These are phyloP conservation scores for Purshia tridentata DNA, from an alignment of 306 rosid species.

Conservation along the genomic window DNA sequence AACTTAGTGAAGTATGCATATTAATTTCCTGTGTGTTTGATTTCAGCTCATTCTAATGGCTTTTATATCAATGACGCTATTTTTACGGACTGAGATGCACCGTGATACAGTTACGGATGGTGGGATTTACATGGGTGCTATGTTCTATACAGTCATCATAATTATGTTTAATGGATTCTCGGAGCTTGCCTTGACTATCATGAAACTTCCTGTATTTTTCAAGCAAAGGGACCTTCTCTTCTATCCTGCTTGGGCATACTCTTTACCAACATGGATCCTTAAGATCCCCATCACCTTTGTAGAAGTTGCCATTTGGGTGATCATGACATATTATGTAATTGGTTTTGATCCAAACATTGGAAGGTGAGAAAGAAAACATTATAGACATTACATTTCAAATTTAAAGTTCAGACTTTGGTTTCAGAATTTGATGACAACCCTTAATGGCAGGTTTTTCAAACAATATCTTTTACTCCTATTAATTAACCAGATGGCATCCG, in stretches of 20 bases:
- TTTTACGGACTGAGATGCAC: slow-evolving; percentile 39
- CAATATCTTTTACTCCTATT: slow-evolving; percentile 35
- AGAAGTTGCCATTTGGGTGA: slow-evolving; percentile 42
- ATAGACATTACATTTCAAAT: neutral
- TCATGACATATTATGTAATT: slow-evolving; percentile 41
- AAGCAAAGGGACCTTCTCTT: slow-evolving; percentile 48
- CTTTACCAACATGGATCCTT: slow-evolving; percentile 41
- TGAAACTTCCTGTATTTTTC: slow-evolving; percentile 49
- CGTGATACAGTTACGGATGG: slow-evolving; percentile 26
- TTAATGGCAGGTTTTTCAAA: slow-evolving; percentile 38
- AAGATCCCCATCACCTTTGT: slow-evolving; percentile 40
- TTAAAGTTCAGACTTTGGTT: neutral
- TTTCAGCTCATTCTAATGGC: slow-evolving; percentile 32
- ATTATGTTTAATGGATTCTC: slow-evolving; percentile 42
- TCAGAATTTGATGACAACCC: neutral
- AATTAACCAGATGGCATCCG: slow-evolving; percentile 42
- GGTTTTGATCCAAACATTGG: slow-evolving; percentile 40
- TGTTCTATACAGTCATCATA: slow-evolving; percentile 31
- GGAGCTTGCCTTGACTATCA: slow-evolving; percentile 42
- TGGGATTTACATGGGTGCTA: slow-evolving; percentile 31
- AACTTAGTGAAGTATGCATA: neutral
- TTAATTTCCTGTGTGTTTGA: neutral
- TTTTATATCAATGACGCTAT: slow-evolving; percentile 33
- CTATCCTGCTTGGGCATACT: slow-evolving; percentile 44
- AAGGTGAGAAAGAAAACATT: slow-evolving; percentile 28